phyloP scores from a whole-genome alignment of 441 rosid genomes.

The Raphanus hybrid region DNA sequence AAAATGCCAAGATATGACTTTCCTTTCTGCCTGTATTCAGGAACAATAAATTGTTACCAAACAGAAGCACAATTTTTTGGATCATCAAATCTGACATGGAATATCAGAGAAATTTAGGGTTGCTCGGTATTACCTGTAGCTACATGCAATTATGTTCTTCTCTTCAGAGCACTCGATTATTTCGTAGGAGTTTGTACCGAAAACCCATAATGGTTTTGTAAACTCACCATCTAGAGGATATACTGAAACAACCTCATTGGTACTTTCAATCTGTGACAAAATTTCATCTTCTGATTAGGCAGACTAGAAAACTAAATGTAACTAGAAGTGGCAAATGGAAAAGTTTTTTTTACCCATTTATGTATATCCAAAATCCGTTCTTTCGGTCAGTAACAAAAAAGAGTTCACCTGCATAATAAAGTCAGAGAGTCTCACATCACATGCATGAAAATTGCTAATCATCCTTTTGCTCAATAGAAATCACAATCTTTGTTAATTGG shows the following conservation, averaged over 20 bases:
- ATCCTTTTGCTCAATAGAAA: no score
- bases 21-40: conserved; percentile 77
- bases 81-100: no score
- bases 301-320: conserved; percentile 4
- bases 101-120: not conserved
- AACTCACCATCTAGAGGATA: conserved; percentile 80
- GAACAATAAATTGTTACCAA: conserved; percentile 19
- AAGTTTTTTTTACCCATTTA: conserved; percentile 70
- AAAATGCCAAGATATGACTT: conserved; percentile 81
- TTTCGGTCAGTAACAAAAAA: conserved; percentile 79
- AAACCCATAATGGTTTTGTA: conserved; percentile 82
- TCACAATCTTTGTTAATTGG: not conserved
- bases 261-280: conserved; percentile 64
- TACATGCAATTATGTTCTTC: conserved; percentile 74
- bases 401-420: conserved; percentile 71
- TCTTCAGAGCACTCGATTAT: conserved; percentile 58
- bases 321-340: conserved; percentile 11
- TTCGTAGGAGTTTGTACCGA: conserved; percentile 81
- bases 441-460: no score
- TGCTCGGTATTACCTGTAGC: conserved; percentile 65
- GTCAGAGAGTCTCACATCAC: not conserved
- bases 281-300: not conserved
- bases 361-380: conserved; percentile 87
- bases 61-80: conserved; percentile 1
- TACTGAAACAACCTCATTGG: conserved; percentile 60